Base-by-base conservation (phyloP, 352 stramenopile genomes). In the Pythium phragmitis region DNA sequence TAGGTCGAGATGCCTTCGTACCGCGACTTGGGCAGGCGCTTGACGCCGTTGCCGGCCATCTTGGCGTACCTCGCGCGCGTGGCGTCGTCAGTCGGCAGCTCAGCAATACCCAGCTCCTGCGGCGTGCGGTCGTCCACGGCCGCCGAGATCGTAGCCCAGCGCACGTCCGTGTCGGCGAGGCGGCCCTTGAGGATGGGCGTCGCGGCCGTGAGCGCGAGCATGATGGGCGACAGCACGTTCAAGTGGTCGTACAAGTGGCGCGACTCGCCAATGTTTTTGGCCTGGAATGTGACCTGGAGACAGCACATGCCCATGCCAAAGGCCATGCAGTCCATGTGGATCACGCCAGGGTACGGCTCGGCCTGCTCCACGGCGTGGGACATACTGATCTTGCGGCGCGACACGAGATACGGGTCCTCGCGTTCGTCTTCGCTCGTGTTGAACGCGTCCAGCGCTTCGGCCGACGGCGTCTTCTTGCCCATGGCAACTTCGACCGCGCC, bases 271-370 rank as follows among this genome's bases (percentile, higher is more conserved):
- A 99, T 87, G 83, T 99, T 98, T 72, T 98, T 98, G 46, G 96
- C 97, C 78, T 94, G 85, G 69, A 99, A 99, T 49, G 96, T 99
- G 62, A 99, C 96, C 75, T 99, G 98, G 36, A 99, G 80, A 70
- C 98, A 99, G 82, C 98, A 99, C 81, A 98, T 99, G 45, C 98
- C 98, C 98, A 99, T 99, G n/a, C 98, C 98, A 79, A 99, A 99
- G 14, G 96, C 98, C 98, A 99, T 99, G 51, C 93, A 96, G 80
- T 99, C 98, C 98, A 99, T 99, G 77, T 99, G 94, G 74, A 99
- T 94, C 61, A 94, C 92, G 16, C 85, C 87, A 17, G 85, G 84
- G 66, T 91, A 87, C 60, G 87, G 85, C 73, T 96, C 87, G 16
- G 75, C 71, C 66, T 84, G 81, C 85, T 91, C 68, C 73, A 83